Base-by-base conservation (phyloP, 768 basidiomycete genomes). In the Tephrocybe sp. region DNA sequence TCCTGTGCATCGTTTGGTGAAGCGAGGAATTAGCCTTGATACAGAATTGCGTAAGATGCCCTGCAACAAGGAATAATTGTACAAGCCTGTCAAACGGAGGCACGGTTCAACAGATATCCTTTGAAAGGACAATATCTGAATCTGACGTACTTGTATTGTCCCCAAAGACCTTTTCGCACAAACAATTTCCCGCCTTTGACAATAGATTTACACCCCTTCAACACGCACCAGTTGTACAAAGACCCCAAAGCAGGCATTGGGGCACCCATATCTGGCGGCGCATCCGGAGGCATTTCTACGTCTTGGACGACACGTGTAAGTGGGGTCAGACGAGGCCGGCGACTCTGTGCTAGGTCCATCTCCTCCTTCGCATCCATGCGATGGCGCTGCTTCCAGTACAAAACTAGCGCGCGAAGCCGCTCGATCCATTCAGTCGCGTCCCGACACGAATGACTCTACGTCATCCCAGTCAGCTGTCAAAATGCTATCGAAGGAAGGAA, bases 401-500 rank as follows among this genome's bases (percentile, higher is more conserved):
- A 64, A 35, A 85, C 68, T 31, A 95, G 74, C 22, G 79, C 79
- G 14, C 80, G 79, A 4, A 98, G 77, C 35, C 84, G 78, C 44
- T 81, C 77, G 43, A 97, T 83, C 96, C 95, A 98, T 62, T 98
- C 93, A 44, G 84, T 63, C 0, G 89, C 89, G 39, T 85, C 74
- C 30, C 64, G 70, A 48, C 79, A 72, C 19, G 84, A 84, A 71
- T 86, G 72, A 33, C 84, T 75, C 90, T 94, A n/a, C n/a, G n/a
- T n/a, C n/a, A n/a, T n/a, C n/a, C n/a, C n/a, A n/a, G n/a, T n/a
- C n/a, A n/a, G n/a, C n/a, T n/a, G n/a, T n/a, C n/a, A n/a, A n/a
- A n/a, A n/a, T n/a, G n/a, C n/a, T n/a, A n/a, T n/a, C 22, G 31
- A 39, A 56, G 16, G 32, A 34, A 13, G 23, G 17, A 35, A 14